Base-by-base conservation (phyloP, 345 rosid genomes). In the Stellera chamaejasme region DNA sequence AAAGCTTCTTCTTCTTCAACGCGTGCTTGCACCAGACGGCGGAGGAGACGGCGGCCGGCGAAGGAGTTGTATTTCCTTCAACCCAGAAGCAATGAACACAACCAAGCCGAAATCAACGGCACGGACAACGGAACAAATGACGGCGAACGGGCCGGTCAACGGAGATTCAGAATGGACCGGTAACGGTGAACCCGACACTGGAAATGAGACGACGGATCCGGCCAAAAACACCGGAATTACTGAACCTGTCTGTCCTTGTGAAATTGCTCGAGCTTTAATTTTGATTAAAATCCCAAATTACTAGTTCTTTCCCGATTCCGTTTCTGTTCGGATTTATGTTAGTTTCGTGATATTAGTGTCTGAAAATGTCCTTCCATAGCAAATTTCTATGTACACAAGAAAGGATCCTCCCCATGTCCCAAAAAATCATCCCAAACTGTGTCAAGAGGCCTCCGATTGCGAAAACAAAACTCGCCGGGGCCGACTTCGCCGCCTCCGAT, bases 311-410 rank as follows among this genome's bases (percentile, higher is more conserved):
- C 10, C 27, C 15, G 19, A 6, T 32, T 52, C 16, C 23, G 32
- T 52, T 11, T 10, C 6, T 13, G 39, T 10, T 45, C 51, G 12
- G 39, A 32, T 9, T n/a, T 28, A 54, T 47, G 44, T 36, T 23
- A 19, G 12, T 59, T 61, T 44, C 44, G 11, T 58, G 39, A 32
- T 5, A 32, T 49, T 25, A 45, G 66, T 56, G 72, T 54, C 69
- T 58, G 65, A 76, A 32, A 54, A 61, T 66, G 72, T 67, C 61
- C 79, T 73, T 77, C 75, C 79, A 77, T 65, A 67, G 74, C 70
- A 73, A 66, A 50, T 61, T 67, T 59, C 54, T 68, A 70, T 75
- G 81, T 81, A 81, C 88, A 81, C 70, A 62, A 28, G 59, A 63
- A 47, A 48, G 39, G 39, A 32, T 51, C 68, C 69, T n/a, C 52